A percentile compares a stretch with the other conserved stretches of the same genome.
These are phyloP conservation scores for Yamadazyma atmosphaerica DNA, from an alignment of 1,139 yeast species.

Conservation along the genomic window DNA sequence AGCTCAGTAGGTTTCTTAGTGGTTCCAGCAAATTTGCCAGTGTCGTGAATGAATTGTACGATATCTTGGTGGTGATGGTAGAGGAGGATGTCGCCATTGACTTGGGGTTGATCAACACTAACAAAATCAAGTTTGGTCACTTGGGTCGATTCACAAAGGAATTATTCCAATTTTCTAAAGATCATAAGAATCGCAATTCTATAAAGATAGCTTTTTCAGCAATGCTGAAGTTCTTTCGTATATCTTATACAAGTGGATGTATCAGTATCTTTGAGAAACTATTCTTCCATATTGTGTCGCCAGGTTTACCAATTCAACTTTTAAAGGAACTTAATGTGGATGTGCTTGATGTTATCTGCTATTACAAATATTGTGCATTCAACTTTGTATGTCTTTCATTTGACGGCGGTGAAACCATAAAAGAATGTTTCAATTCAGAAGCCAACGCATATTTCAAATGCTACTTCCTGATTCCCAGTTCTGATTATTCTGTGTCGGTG, in stretches of 20 bases:
- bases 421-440: slow-evolving; percentile 13
- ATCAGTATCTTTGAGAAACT: slow-evolving; percentile 20
- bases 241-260: slow-evolving; percentile 25
- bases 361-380: slow-evolving; percentile 32
- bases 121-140: not conserved
- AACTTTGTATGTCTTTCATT: slow-evolving; percentile 26
- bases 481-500: slow-evolving; percentile 5
- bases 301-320: slow-evolving; percentile 23
- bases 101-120: slow-evolving; percentile 4
- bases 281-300: slow-evolving; percentile 18
- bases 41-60: not conserved
- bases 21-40: not conserved
- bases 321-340: slow-evolving; percentile 9
- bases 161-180: not conserved
- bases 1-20: not conserved
- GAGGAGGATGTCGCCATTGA: slow-evolving; percentile 4
- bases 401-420: slow-evolving; percentile 3
- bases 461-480: slow-evolving; percentile 11
- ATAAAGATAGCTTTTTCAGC: not conserved
- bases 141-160: slow-evolving; percentile 2
- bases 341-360: not conserved
- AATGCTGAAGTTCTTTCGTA: slow-evolving; percentile 1
- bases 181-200: too few species aligned
- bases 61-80: not conserved
- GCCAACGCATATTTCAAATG: slow-evolving; percentile 30